Percentiles rank a stretch among this genome's conserved stretches.
Evolutionary conservation across 345 rosid genomes (phyloP).

Genomic region (Erodium maritimum): DNA sequence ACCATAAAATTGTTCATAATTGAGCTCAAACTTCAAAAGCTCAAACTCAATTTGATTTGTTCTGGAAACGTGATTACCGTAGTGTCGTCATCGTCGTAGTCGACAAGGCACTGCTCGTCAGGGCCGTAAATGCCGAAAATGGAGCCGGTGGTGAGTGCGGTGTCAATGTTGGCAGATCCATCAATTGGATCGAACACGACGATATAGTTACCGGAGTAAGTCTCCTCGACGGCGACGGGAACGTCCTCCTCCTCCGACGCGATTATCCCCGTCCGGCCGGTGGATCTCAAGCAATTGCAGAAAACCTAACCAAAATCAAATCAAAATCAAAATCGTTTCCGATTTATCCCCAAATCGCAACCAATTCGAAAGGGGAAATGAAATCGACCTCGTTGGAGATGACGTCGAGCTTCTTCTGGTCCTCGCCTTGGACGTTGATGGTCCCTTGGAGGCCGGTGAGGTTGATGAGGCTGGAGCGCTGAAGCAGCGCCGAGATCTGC

Average conservation of each 20-base stretch:
- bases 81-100: constrained; percentile 13
- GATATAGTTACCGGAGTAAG: constrained; percentile 24
- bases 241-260: constrained; percentile 34
- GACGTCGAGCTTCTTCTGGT: constrained; percentile 37
- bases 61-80: constrained; percentile 11
- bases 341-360: background rate
- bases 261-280: constrained; percentile 25
- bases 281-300: constrained; percentile 28
- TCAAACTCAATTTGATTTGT: too few relatives aligned
- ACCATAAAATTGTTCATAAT: background rate
- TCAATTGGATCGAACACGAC: constrained; percentile 30
- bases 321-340: background rate
- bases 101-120: constrained; percentile 21
- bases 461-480: constrained; percentile 21
- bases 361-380: background rate
- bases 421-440: constrained; percentile 27
- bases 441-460: constrained; percentile 34
- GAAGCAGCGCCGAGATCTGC: constrained; percentile 28
- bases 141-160: constrained; percentile 24
- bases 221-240: constrained; percentile 29
- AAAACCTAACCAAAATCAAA: constrained; percentile 15
- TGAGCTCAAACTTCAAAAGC: background rate
- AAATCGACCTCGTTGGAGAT: constrained; percentile 29
- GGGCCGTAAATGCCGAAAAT: constrained; percentile 29
- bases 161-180: constrained; percentile 28